Base-by-base conservation (phyloP, 164 flowering plant species). In the Liquidambar formosana region DNA sequence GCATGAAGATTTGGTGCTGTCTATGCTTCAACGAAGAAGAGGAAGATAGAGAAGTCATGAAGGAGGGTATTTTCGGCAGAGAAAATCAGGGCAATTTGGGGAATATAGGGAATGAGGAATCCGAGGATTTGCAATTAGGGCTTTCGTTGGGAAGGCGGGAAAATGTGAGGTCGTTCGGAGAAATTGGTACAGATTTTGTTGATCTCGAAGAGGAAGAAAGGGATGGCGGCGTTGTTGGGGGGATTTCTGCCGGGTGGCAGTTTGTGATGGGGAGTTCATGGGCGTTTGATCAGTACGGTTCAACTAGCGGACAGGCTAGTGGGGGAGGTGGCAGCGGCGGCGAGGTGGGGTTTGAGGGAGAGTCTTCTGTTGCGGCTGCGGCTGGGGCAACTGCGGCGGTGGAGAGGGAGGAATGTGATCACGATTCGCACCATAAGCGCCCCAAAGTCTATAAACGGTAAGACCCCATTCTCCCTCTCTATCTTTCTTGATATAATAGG, bases 381-480 rank as follows among this genome's bases (percentile, higher is more conserved):
- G 41, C 41, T n/a, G n/a, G n/a, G 8, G 62, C 57, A 0, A 63
- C 22, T 15, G 48, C 57, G 25, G 70, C 10, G 26, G 47, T 21
- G 46, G 72, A 48, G 52, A 61, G 66, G 23, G 79, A 54, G 47
- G 70, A 68, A 33, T 41, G 70, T n/a, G 76, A 77, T 75, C 76
- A 67, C 12, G 88, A 88, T 80, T 72, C 69, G 16, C 91, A 86
- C 76, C 78, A 78, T 64, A 93, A 93, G 73, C 85, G 98, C 44
- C 81, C 89, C 46, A 93, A 86, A 82, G 83, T 91, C 71, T 69
- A 79, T 53, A 83, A 90, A 28, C 61, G 23, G 96, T 93, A 76
- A 85, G 94, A 68, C 48, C 18, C 48, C 43, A 6, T 10, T 47
- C 45, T 28, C 6, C 52, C 44, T 19, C 19, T 19, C 1, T 3